Evolutionary conservation across 495 filamentous ascomycete species (phyloP).

Genomic region (Hypoxylon trugodes): DNA sequence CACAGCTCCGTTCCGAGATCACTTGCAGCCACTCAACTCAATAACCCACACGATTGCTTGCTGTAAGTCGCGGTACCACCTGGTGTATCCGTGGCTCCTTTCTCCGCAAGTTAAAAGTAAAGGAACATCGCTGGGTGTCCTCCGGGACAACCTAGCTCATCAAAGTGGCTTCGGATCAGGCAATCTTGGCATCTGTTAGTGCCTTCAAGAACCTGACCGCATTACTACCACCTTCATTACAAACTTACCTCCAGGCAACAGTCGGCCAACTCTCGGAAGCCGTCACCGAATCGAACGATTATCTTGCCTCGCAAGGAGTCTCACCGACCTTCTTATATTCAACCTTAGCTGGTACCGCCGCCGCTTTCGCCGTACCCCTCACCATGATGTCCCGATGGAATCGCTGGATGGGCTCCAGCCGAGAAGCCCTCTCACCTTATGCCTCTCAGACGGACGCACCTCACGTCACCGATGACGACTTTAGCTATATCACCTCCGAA

Average conservation of each 20-base stretch:
- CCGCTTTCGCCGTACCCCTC: constrained; percentile 60
- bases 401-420: constrained; percentile 58
- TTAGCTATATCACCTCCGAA: constrained; percentile 79
- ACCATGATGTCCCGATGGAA: constrained; percentile 74
- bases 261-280: constrained; percentile 49
- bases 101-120: constrained; percentile 35
- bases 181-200: constrained; percentile 60
- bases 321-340: constrained; percentile 56
- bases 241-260: constrained; percentile 57
- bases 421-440: constrained; percentile 65
- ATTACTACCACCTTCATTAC: constrained; percentile 54
- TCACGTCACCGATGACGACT: constrained; percentile 78
- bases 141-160: constrained; percentile 50
- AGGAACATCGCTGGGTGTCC: constrained; percentile 44
- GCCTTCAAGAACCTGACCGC: constrained; percentile 56
- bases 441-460: constrained; percentile 61
- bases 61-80: constrained; percentile 26
- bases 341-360: constrained; percentile 54
- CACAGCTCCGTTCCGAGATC: constrained; percentile 30
- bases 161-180: constrained; percentile 65
- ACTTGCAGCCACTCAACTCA: constrained; percentile 17
- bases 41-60: constrained; percentile 14
- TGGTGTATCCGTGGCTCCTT: constrained; percentile 11
- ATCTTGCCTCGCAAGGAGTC: constrained; percentile 59
- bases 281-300: constrained; percentile 64